These are phyloP conservation scores for Phoenix dactylifera DNA, from an alignment of 176 grass and related monocot species.

Conservation along the genomic window DNA sequence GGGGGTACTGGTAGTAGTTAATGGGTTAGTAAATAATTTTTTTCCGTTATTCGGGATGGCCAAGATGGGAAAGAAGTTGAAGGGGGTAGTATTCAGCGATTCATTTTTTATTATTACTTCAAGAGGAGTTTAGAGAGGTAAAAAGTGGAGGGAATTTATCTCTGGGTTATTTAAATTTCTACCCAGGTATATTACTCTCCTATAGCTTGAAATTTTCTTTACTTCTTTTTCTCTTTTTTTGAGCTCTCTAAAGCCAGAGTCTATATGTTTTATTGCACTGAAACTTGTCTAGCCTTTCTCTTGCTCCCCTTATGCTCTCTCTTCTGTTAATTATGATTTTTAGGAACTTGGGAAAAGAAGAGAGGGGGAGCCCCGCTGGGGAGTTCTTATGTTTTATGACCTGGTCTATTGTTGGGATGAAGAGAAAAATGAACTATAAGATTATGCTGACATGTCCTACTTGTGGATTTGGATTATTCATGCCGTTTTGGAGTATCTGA, in stretches of 20 bases:
- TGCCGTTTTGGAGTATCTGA: too few relatives aligned
- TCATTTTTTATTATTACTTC: constrained; percentile 52
- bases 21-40: constrained; percentile 23
- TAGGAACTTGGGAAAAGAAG: not conserved
- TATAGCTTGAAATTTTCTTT: constrained; percentile 42
- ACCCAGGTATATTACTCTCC: constrained; percentile 50
- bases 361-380: too few relatives aligned
- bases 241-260: constrained; percentile 24
- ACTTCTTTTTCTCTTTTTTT: constrained; percentile 30
- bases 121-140: constrained; percentile 46
- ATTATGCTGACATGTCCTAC: too few relatives aligned
- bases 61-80: constrained; percentile 36
- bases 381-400: too few relatives aligned
- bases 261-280: not conserved
- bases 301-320: constrained; percentile 19
- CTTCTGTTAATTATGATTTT: constrained; percentile 42
- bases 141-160: constrained; percentile 25
- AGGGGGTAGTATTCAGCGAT: constrained; percentile 58
- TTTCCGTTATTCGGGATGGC: constrained; percentile 24
- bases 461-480: too few relatives aligned
- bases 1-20: constrained; percentile 35
- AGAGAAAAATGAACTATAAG: too few relatives aligned
- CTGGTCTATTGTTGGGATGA: too few relatives aligned
- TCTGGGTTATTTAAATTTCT: constrained; percentile 39
- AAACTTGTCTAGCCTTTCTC: constrained; percentile 25